These are phyloP conservation scores for Panellus pusillus DNA, from an alignment of 768 basidiomycete genomes.

Conservation along the genomic window DNA sequence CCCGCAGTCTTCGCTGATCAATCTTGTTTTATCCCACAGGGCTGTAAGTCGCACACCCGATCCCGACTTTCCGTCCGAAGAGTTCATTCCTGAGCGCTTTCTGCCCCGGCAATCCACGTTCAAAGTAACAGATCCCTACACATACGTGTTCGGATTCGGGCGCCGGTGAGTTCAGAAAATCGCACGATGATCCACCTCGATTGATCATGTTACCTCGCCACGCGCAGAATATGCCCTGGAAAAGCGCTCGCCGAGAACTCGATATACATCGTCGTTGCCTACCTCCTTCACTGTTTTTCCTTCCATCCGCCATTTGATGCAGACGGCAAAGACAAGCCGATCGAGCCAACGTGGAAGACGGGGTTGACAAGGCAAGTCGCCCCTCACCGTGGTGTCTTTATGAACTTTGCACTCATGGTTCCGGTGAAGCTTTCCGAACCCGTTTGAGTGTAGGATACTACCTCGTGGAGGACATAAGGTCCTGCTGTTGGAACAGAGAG, in stretches of 20 bases:
- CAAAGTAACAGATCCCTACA: background rate
- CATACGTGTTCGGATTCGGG: constrained; percentile 1
- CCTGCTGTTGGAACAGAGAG: background rate
- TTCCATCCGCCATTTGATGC: background rate
- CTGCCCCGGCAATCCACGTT: background rate
- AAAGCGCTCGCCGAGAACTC: background rate
- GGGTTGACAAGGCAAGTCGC: background rate
- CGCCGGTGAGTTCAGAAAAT: background rate
- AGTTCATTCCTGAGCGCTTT: background rate
- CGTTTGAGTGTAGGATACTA: background rate
- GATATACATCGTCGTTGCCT: background rate
- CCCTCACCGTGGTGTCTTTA: no score
- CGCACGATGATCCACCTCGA: background rate
- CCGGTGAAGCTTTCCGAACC: background rate
- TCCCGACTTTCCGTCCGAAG: background rate
- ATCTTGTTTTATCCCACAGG: background rate
- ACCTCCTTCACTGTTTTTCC: background rate
- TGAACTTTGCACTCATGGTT: background rate
- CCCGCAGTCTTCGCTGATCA: no score
- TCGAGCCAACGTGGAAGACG: background rate
- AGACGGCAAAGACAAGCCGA: background rate
- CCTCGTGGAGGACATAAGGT: background rate
- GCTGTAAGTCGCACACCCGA: background rate
- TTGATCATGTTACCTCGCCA: no score
- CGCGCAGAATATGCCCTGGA: background rate